Evolutionary conservation across 1,139 yeast species (phyloP).

Genomic region (Scheffersomyces lignicola): DNA sequence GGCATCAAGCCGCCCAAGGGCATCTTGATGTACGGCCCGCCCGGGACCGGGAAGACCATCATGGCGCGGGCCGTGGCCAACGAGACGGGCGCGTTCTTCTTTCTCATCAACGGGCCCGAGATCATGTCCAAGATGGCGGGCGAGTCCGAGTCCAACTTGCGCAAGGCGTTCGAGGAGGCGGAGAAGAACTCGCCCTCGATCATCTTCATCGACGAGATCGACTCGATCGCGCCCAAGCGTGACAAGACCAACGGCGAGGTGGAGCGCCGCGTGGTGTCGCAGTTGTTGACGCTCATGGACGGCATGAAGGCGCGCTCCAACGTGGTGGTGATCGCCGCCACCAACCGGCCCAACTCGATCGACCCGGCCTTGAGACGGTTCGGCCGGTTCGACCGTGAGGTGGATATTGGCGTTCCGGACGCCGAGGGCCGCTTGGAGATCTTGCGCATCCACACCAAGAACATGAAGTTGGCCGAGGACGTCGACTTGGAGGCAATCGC

Average conservation of each 20-base stretch:
- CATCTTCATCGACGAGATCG: slow-evolving; percentile 97
- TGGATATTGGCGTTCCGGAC: slow-evolving; percentile 98
- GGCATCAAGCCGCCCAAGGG: slow-evolving; percentile 99
- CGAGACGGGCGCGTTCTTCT: slow-evolving; percentile 98
- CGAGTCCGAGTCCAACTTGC: slow-evolving; percentile 94
- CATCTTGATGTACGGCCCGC: slow-evolving; percentile 96
- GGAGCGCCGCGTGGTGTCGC: slow-evolving; percentile 94
- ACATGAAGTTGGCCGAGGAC: slow-evolving; percentile 94
- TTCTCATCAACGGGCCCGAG: slow-evolving; percentile 98
- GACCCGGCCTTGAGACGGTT: slow-evolving; percentile 51
- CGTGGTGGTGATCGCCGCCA: slow-evolving; percentile 81
- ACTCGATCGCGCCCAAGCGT: slow-evolving; percentile 98
- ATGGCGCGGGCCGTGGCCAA: slow-evolving; percentile 99
- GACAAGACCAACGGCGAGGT: slow-evolving; percentile 99
- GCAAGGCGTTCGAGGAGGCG: slow-evolving; percentile 99
- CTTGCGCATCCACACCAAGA: slow-evolving; percentile 81
- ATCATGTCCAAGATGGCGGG: slow-evolving; percentile 99
- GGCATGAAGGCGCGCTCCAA: slow-evolving; percentile 99
- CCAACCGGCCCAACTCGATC: slow-evolving; percentile 50
- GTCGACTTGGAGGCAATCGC: slow-evolving; percentile 91
- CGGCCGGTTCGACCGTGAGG: slow-evolving; percentile 82
- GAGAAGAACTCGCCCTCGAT: slow-evolving; percentile 98
- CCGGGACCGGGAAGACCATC: slow-evolving; percentile 98
- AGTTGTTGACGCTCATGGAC: slow-evolving; percentile 94
- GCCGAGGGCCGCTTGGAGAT: slow-evolving; percentile 98